These are phyloP conservation scores for Silene latifolia DNA, from an alignment of 148 eudicot genomes.

Conservation along the genomic window DNA sequence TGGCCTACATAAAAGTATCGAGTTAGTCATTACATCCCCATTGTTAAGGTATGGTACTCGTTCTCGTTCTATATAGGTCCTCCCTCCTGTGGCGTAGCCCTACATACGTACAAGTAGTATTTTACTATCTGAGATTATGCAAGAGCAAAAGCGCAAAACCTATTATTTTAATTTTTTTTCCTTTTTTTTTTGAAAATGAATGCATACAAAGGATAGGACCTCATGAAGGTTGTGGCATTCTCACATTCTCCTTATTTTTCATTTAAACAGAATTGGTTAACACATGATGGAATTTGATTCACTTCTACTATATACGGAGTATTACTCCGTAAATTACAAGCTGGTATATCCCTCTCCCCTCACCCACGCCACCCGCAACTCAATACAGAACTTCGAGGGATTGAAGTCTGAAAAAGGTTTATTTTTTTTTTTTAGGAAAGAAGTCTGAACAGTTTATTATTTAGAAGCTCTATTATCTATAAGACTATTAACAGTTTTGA, in stretches of 20 bases:
- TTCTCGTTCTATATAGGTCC: background rate
- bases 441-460: too few species aligned
- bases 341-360: too few species aligned
- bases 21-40: constrained; percentile 85
- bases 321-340: too few species aligned
- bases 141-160: background rate
- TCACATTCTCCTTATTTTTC: background rate
- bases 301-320: too few species aligned
- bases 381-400: too few species aligned
- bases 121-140: background rate
- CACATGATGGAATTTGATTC: background rate
- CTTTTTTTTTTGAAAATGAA: background rate
- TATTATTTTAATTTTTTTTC: background rate
- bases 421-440: too few species aligned
- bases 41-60: constrained; percentile 44
- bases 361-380: too few species aligned
- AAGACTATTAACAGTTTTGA: too few species aligned
- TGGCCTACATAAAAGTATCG: constrained; percentile 69
- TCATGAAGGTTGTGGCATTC: background rate
- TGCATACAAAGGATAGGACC: background rate
- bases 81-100: too few species aligned
- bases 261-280: background rate
- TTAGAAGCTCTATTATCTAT: too few species aligned
- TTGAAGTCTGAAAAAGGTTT: too few species aligned
- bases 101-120: background rate